phyloP scores from a whole-genome alignment of 306 rosid species.

The Arachis stenosperma region DNA sequence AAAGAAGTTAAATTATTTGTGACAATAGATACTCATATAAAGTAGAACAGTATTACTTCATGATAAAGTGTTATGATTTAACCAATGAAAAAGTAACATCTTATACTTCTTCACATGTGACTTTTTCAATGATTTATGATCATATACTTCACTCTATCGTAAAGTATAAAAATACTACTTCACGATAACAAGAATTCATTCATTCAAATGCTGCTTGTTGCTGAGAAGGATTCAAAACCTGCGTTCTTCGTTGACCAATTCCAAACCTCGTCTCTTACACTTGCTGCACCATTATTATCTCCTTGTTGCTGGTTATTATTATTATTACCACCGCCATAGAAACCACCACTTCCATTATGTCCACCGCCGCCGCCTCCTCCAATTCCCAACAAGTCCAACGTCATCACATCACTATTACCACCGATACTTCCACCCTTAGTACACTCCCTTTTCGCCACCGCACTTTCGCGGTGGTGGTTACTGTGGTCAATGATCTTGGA shows the following conservation, averaged over 20 bases:
- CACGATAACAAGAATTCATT: too few relatives aligned
- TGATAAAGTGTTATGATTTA: too few relatives aligned
- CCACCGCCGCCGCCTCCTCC: constrained; percentile 47
- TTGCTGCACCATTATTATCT: constrained; percentile 8
- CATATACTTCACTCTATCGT: too few relatives aligned
- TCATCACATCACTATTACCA: constrained; percentile 53
- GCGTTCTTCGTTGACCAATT: constrained; percentile 52
- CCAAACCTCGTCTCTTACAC: constrained; percentile 53
- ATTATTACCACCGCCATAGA: constrained; percentile 39
- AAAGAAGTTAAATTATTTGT: neutral
- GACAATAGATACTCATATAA: too few relatives aligned
- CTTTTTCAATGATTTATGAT: too few relatives aligned
- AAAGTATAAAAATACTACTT: too few relatives aligned
- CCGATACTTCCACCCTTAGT: constrained; percentile 43
- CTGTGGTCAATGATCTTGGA: constrained; percentile 58
- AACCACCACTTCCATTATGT: constrained; percentile 38
- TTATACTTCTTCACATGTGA: too few relatives aligned
- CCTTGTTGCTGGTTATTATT: constrained; percentile 25
- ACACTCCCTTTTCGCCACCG: too few relatives aligned
- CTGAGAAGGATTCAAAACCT: constrained; percentile 61
- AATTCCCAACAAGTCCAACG: constrained; percentile 78
- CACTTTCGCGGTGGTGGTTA: constrained; percentile 8
- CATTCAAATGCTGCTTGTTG: constrained; percentile 51
- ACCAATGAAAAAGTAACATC: too few relatives aligned
- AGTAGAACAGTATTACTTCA: too few relatives aligned